Evolutionary conservation across 164 flowering plant genomes (phyloP), one percentile per base, ranked within the genome.

Genomic region (Hamamelis virginiana): DNA sequence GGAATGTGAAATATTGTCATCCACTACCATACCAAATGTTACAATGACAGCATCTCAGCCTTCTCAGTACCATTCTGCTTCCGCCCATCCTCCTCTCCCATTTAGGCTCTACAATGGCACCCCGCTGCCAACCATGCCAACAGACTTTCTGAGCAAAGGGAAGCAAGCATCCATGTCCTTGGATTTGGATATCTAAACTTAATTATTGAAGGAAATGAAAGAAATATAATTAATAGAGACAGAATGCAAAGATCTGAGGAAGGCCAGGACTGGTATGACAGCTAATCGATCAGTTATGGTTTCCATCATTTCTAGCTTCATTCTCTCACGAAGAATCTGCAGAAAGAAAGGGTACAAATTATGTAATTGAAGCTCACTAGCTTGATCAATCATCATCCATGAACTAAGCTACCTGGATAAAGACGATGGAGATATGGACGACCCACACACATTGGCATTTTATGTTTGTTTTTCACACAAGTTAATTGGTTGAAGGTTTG

Each of bases 101-200:
- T 62, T 72, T 21, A 74, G 80, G 68, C 73, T 74, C 46, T 78
- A 67, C 66, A 68, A 69, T 25, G 77, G 75, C 22, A 68, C 67
- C 9, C 80, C 77, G 22, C 19, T 64, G 14, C 71, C 44, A 8
- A 5, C 48, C 15, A 2, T 23, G 13, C 59, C 71, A 12, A 28
- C 28, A 19, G 61, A 71, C 21, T 65, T 64, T 13, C 59, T 77
- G 51, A 73, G 70, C 69, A 80, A 80, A 48, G 78, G 76, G 33
- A 84, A 81, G 62, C 23, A 27, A 27, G 59, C 77, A 9, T 85
- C 89, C 63, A 79, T 76, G 82, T 72, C 84, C 28, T 71, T 81
- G 48, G 75, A 78, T 58, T 75, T 71, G 47, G 71, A 80, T 45
- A 62, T 74, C 27, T 79, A 57, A 69, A n/a, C n/a, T n/a, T n/a